Base-by-base conservation (phyloP, 2,329 filamentous ascomycete species). In the Aspergillus texensis region DNA sequence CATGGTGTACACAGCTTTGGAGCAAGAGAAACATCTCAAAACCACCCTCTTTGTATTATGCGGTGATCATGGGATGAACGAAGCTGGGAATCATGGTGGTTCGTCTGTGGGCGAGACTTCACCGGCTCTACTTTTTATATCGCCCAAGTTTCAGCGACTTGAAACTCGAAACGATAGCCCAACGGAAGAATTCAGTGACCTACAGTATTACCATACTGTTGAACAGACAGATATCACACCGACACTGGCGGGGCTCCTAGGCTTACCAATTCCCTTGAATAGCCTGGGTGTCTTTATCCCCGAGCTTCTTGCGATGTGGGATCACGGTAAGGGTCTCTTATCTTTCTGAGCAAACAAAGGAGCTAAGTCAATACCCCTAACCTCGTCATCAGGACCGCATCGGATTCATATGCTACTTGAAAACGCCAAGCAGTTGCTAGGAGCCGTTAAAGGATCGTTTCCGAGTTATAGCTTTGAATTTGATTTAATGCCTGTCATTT, bases 41-140 rank as follows among this genome's bases (percentile, higher is more conserved):
- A 91, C 91, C 5, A 93, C 94, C 0, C 81, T 99, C 2, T 85
- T 99, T 53, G 89, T 99, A 3, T 80, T 99, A 8, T 93, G 90
- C 62, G 95, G 95, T 61, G 96, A 99, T 72, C 95, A 99, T 75
- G 95, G 95, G n/a, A 99, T 99, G 95, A 99, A 98, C 70, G 94
- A 98, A 71, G 95, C 92, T 24, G 95, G 95, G 2, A 98, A 98
- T 70, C 95, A 99, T 75, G 95, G 95, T 34, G 95, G 94, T 45
- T 97, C 94, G 11, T 94, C 94, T 0, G 87, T 93, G 1, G 94
- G 95, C 50, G 95, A 99, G 81, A 98, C 95, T 1, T 97, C 94
- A 0, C 91, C 95, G 0, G 95, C 95, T 19, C 81, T 99, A 11
- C 86, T 97, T 24, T 98, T 99, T 76, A 87, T 96, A 67, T 95